Evolutionary conservation across 148 eudicot species (phyloP), one percentile per base, ranked within the genome.

Genomic region (Cornus controversa): DNA sequence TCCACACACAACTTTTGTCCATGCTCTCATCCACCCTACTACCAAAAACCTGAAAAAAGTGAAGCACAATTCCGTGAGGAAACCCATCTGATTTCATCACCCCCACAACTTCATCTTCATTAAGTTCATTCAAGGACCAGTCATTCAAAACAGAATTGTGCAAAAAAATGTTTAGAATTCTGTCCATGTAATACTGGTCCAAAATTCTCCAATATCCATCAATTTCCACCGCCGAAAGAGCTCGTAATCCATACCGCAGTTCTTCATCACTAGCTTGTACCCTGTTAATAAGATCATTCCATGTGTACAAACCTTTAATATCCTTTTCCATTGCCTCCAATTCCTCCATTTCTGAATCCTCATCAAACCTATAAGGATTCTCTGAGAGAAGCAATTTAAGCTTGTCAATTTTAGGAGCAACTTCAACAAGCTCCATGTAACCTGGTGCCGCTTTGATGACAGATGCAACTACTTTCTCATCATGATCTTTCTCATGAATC

Each of bases 231-330:
- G 99, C 97, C 53, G 84, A 82, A 47, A 96, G 86, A 73, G 91
- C 86, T 74, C 84, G 81, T 29, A 96, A 86, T 50, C 90, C 97
- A 57, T 78, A 78, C 68, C 78, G 84, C 53, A 96, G 83, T 70
- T 96, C 99, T 68, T 75, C 85, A 47, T 93, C 90, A 81, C 98
- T 96, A 64, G 97, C 98, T 86, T 93, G 99, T 73, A 91, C 78
- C 79, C 42, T 82, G 65, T 87, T 88, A 79, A 80, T 78, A 25
- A 96, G 95, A 86, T 91, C 95, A 45, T 88, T 87, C 99, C 99
- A 96, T 82, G 75, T 84, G 79, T 91, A 92, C 69, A 89, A 77
- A 8, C 83, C 87, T 27, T 29, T 23, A 7, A 70, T 76, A n/a
- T 50, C 34, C 18, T 67, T 80, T 69, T 74, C 84, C 74, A 66